phyloP scores from a whole-genome alignment of 768 basidiomycete genomes.

The Lactarius sp. region DNA sequence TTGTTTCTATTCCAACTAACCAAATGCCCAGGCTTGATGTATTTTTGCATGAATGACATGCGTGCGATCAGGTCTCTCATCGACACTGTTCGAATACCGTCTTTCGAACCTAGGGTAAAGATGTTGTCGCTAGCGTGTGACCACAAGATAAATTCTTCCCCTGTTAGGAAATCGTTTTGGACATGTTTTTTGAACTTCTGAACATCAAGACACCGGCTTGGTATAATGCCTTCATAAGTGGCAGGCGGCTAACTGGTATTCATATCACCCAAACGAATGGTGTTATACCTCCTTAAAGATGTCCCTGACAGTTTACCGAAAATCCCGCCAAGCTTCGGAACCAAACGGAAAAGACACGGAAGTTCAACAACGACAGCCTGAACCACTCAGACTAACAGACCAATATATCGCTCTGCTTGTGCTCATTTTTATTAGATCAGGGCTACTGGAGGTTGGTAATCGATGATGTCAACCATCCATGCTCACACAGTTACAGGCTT shows the following conservation, averaged over 20 bases:
- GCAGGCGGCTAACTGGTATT: conserved; percentile 78
- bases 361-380: conserved; percentile 38
- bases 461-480: background rate
- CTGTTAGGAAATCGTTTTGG: conserved; percentile 79
- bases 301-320: conserved; percentile 50
- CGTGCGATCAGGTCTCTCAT: conserved; percentile 80
- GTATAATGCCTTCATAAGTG: conserved; percentile 90
- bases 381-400: conserved; percentile 79
- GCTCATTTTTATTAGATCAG: conserved; percentile 79
- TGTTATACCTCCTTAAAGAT: background rate
- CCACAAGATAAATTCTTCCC: background rate
- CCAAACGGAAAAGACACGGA: conserved; percentile 26
- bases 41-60: conserved; percentile 88
- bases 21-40: conserved; percentile 66
- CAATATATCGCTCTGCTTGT: conserved; percentile 88
- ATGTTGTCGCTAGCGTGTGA: background rate
- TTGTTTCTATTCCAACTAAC: background rate
- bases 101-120: conserved; percentile 75
- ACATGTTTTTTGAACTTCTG: conserved; percentile 90
- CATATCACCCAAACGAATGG: background rate
- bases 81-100: conserved; percentile 83
- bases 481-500: conserved; percentile 48
- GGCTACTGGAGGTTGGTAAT: conserved; percentile 72
- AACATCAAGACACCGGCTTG: conserved; percentile 91
- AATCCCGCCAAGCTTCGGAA: conserved; percentile 23